Evolutionary conservation across 2,329 filamentous ascomycete species (phyloP).

Genomic region (Penicillium italicum): DNA sequence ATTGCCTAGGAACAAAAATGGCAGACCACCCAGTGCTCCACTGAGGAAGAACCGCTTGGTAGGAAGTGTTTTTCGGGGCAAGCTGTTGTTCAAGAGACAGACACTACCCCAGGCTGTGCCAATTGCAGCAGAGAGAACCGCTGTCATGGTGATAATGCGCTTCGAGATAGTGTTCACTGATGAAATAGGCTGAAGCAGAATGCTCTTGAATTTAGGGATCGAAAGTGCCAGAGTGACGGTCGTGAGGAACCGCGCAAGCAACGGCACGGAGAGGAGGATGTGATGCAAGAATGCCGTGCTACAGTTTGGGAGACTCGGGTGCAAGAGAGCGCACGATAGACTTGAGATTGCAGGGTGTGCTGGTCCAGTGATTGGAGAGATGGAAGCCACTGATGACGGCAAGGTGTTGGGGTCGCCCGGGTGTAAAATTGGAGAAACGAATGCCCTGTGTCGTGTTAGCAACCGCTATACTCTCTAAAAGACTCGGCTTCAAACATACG

Average conservation of each 20-base stretch:
- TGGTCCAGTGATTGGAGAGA: conserved; percentile 73
- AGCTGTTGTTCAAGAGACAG: conserved; percentile 78
- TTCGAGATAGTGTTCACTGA: conserved; percentile 65
- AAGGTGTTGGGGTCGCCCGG: conserved; percentile 58
- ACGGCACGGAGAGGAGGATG: conserved; percentile 78
- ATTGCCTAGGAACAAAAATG: conserved; percentile 66
- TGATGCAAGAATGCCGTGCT: conserved; percentile 82
- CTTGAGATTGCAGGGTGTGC: conserved; percentile 83
- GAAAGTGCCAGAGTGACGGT: conserved; percentile 65
- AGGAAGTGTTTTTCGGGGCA: conserved; percentile 70
- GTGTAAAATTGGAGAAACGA: conserved; percentile 82
- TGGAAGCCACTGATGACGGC: conserved; percentile 63
- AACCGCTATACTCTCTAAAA: not conserved
- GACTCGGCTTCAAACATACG: conserved; percentile 51
- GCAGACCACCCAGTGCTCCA: conserved; percentile 74
- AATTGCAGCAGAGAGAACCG: conserved; percentile 77
- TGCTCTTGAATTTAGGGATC: conserved; percentile 62
- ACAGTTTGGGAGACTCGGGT: conserved; percentile 84
- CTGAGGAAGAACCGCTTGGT: conserved; percentile 87
- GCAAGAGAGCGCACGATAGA: conserved; percentile 83
- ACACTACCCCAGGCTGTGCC: conserved; percentile 84
- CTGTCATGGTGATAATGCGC: conserved; percentile 67
- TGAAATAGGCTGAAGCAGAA: conserved; percentile 66
- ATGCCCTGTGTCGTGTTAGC: conserved; percentile 52
- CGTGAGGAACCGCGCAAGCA: conserved; percentile 67